Evolutionary conservation across 352 stramenopile genomes (phyloP), one percentile per base, ranked within the genome.

Genomic region (Phytopythium oedochilum): DNA sequence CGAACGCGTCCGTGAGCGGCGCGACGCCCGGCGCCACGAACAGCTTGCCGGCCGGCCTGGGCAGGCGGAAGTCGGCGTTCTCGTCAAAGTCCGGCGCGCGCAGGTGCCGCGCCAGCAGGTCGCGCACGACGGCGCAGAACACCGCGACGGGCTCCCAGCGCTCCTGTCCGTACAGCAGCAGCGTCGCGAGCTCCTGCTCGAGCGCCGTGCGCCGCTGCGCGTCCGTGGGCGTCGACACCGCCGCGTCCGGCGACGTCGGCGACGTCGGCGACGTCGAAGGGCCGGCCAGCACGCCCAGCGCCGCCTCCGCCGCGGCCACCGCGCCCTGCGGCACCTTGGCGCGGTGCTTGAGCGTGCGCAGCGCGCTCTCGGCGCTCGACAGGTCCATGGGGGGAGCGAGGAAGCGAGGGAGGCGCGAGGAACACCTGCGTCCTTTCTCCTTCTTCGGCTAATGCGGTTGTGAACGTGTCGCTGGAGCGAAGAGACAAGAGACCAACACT

Each of bases 331-430:
- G 65, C 9, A 73, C 71, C 45, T 89, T 89, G n/a, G 73, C 65
- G 20, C 83, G 76, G 66, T 87, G 70, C 63, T 84, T 85, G 48
- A 93, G 66, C 59, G 80, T 93, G 18, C 80, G 81, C 49, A 93
- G 59, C 22, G 83, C 76, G 59, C 69, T 83, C 59, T 88, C 79
- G 26, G 73, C 81, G 26, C 60, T 69, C 34, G 78, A 83, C 3
- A 93, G 64, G 61, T 93, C 81, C 83, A 93, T 93, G 14, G 3
- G n/a, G n/a, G n/a, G n/a, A n/a, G n/a, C n/a, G n/a, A n/a, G n/a
- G n/a, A n/a, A n/a, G n/a, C n/a, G n/a, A n/a, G n/a, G n/a, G n/a
- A n/a, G n/a, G n/a, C n/a, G n/a, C n/a, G n/a, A n/a, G n/a, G n/a
- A n/a, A n/a, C n/a, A n/a, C 22, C 8, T 23, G 26, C 15, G 22